Conservation (phyloP, 805 yeast genomes). For the Nakazawaea peltata region DNA sequence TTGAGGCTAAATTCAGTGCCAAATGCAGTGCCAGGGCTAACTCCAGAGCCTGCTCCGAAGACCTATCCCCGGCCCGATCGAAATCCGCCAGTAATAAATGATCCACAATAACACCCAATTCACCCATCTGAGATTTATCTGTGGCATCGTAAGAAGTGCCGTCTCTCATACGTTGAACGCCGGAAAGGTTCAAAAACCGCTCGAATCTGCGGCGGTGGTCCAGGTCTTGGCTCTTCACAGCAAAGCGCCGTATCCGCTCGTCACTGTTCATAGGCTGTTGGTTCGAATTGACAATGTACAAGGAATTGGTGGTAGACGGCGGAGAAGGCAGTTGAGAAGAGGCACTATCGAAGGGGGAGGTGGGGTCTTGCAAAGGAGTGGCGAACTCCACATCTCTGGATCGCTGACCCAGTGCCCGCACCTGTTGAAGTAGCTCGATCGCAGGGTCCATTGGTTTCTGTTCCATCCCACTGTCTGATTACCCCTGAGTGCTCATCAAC, state of each 20-base stretch:
- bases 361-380: conserved; percentile 43
- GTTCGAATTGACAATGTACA: conserved; percentile 33
- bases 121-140: no score
- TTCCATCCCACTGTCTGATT: no score
- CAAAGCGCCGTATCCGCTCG: conserved; percentile 5
- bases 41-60: no score
- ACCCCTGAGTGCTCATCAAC: no score
- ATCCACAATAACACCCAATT: no score
- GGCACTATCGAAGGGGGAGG: conserved; percentile 49
- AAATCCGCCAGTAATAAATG: no score
- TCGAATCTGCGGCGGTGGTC: conserved; percentile 21
- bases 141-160: no score
- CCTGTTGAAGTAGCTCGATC: conserved; percentile 5
- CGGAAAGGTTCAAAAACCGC: conserved; percentile 16
- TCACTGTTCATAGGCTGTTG: conserved; percentile 9
- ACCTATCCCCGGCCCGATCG: no score
- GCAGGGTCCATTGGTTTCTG: conserved; percentile 10
- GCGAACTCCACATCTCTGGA: conserved; percentile 28
- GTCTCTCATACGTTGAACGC: conserved; percentile 15
- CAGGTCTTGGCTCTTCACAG: conserved; percentile 14
- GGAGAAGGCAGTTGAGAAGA: no score
- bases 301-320: conserved; percentile 44
- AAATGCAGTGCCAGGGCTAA: no score
- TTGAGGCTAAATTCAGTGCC: no score
- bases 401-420: conserved; percentile 17